Evolutionary conservation across 202 grass and related monocot genomes (phyloP).

Genomic region (Saccharum hybrid): DNA sequence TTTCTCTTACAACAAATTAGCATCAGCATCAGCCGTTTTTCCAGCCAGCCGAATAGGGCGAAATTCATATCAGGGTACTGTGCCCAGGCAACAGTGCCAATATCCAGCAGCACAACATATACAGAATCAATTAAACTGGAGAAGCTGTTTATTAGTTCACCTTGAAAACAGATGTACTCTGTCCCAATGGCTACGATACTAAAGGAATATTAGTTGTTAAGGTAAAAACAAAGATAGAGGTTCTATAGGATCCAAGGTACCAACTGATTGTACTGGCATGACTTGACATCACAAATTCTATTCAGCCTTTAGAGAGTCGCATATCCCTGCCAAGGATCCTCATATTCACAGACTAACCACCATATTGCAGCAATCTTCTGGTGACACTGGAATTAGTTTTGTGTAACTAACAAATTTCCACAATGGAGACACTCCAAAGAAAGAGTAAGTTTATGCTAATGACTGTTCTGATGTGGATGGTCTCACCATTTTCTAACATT

Average conservation of each 20-base stretch:
- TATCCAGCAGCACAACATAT: not conserved
- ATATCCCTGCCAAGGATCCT: not conserved
- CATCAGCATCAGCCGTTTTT: too few species aligned
- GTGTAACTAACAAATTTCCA: constrained; percentile 5
- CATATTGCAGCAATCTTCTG: not conserved
- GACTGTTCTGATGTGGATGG: not conserved
- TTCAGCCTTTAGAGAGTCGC: not conserved
- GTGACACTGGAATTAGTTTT: not conserved
- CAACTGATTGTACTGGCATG: not conserved
- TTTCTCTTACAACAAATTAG: too few species aligned
- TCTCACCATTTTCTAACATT: not conserved
- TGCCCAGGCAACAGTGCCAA: not conserved
- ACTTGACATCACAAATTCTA: not conserved
- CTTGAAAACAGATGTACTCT: not conserved
- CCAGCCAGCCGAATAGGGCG: too few species aligned
- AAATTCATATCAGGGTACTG: not conserved
- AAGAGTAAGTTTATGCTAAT: not conserved
- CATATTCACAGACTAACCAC: not conserved
- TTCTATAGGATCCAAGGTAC: not conserved
- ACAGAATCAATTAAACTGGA: constrained; percentile 2
- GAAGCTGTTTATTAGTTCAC: not conserved
- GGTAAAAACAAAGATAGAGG: not conserved
- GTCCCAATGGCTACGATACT: not conserved
- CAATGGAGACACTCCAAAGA: not conserved
- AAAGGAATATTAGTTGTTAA: not conserved